phyloP scores from a whole-genome alignment of 108 stramenopile genomes.

The Skeletonema menzelii region DNA sequence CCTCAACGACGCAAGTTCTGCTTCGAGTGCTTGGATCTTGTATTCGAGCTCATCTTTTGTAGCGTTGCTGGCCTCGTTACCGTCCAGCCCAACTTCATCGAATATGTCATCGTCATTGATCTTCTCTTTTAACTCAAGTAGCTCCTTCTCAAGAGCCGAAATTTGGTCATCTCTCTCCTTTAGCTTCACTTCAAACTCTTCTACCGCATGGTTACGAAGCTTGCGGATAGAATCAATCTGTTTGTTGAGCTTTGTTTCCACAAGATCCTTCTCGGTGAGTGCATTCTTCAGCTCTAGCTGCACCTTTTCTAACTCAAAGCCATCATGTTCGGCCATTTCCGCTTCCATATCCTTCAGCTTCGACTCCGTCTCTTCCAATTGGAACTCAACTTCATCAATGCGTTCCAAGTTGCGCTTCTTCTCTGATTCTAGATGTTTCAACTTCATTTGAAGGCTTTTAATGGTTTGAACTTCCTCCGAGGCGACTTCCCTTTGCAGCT shows the following conservation, averaged over 20 bases:
- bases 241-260: constrained; percentile 26
- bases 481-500: constrained; percentile 33
- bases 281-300: constrained; percentile 48
- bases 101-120: constrained; percentile 24
- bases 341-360: constrained; percentile 19
- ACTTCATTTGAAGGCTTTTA: constrained; percentile 13
- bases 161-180: constrained; percentile 44
- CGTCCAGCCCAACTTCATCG: constrained; percentile 14
- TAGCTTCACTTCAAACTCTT: constrained; percentile 41
- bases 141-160: constrained; percentile 31
- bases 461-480: constrained; percentile 11
- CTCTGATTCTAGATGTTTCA: constrained; percentile 21
- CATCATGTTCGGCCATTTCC: constrained; percentile 8
- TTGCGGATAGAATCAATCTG: constrained; percentile 51
- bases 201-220: constrained; percentile 37
- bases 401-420: constrained; percentile 16
- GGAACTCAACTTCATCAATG: constrained; percentile 25
- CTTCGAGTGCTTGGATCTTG: constrained; percentile 46
- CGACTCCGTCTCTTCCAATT: constrained; percentile 34
- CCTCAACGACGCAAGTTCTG: constrained; percentile 41
- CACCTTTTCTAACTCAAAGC: constrained; percentile 41
- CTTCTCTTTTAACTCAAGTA: constrained; percentile 29
- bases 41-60: constrained; percentile 29
- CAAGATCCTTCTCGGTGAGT: constrained; percentile 20
- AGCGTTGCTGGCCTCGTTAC: neutral